Base-by-base conservation (phyloP, 108 stramenopile species). In the Discostella stelligeroides region DNA sequence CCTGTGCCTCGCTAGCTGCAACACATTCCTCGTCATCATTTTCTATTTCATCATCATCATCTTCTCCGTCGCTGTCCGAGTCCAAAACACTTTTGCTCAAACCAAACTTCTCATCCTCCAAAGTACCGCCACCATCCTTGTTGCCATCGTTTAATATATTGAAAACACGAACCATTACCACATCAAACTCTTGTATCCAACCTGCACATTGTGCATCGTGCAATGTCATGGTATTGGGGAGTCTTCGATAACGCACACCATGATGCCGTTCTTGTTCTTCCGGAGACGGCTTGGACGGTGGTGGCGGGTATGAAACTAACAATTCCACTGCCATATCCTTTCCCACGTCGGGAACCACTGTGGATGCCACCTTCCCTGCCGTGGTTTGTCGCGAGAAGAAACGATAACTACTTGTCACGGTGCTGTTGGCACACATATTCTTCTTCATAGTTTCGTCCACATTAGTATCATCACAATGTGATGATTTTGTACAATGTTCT, bases 181-280 rank as follows among this genome's bases (percentile, higher is more conserved):
- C 34, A 56, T 81, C 80, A 67, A 81, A 81, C 30, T 81, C 76
- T 2, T 73, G 38, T 12, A 81, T 23, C 76, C 75, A 81, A 0
- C 80, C 80, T 11, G 27, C 53, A 14, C 29, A 20, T 49, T 76
- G 45, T 24, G 75, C 80, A 24, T 81, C 80, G 57, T 81, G 70
- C 47, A 81, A 68, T 12, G 80, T 49, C 70, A 77, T 81, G 34
- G 66, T 73, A 43, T 76, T 81, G 17, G 80, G 80, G 38, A 81
- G 66, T 20, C 80, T 53, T 62, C 70, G 66, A 24, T 72, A 76
- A n/a, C 45, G 21, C 27, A 39, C 47, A 17, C 25, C 23, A 39
- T 68, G 14, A 13, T 8, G 18, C n/a, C 2, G 47, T 71, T 21
- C 24, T 4, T 62, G 37, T 18, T 49, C 13, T 18, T 25, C 29